phyloP scores from a whole-genome alignment of 1,284 basidiomycete genomes.

The Malassezia slooffiae region DNA sequence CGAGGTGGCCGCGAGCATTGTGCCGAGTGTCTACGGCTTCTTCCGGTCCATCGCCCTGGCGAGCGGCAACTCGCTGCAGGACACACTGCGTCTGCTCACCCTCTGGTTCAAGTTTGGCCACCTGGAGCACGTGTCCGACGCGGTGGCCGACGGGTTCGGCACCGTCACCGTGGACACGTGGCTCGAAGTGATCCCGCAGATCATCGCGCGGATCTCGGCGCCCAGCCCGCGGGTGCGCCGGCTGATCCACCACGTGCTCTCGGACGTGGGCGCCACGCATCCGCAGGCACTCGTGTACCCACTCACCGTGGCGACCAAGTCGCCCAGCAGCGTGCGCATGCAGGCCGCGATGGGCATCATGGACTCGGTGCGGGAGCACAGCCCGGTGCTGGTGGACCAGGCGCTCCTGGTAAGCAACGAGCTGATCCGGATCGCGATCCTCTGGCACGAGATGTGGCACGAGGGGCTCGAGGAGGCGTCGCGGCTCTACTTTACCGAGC shows the following conservation, averaged over 20 bases:
- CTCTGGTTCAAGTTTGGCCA: constrained; percentile 98
- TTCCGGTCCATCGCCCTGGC: constrained; percentile 86
- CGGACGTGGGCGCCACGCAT: constrained; percentile 87
- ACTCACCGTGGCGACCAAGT: constrained; percentile 94
- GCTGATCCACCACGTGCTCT: constrained; percentile 79
- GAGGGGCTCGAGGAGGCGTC: constrained; percentile 97
- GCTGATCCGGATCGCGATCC: constrained; percentile 89
- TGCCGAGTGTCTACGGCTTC: constrained; percentile 86
- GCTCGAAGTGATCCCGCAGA: constrained; percentile 98
- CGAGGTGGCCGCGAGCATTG: constrained; percentile 71
- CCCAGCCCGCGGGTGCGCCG: constrained; percentile 75
- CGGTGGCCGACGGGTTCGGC: constrained; percentile 77
- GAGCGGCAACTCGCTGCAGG: constrained; percentile 80
- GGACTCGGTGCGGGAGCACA: constrained; percentile 88
- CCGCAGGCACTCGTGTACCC: constrained; percentile 97
- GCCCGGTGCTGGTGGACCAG: constrained; percentile 76
- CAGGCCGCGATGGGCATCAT: constrained; percentile 79
- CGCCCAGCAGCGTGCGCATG: constrained; percentile 70
- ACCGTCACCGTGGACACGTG: constrained; percentile 93
- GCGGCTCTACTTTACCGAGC: constrained; percentile 90
- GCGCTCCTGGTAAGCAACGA: constrained; percentile 85
- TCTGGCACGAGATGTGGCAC: constrained; percentile 99
- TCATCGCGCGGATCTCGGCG: constrained; percentile 96
- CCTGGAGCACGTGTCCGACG: constrained; percentile 77
- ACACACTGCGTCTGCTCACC: constrained; percentile 82